These are phyloP conservation scores for Carex scoparia DNA, from an alignment of 176 grass and related monocot genomes.

Conservation along the genomic window DNA sequence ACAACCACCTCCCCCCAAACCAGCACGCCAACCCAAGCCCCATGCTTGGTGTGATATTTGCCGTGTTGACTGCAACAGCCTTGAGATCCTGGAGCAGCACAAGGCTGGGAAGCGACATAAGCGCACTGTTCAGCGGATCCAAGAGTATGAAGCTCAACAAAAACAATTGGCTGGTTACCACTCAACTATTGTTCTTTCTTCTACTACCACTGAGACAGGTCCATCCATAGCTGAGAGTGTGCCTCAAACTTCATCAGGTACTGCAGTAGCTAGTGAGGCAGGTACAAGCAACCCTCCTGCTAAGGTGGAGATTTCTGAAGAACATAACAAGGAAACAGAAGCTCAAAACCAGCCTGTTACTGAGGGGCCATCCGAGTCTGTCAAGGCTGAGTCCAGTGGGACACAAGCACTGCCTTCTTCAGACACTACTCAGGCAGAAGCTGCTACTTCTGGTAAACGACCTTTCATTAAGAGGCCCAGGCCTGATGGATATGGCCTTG, in stretches of 20 bases:
- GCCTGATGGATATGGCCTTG: constrained; percentile 20
- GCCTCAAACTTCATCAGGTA: constrained; percentile 11
- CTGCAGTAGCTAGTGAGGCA: constrained; percentile 7
- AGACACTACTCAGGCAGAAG: not conserved
- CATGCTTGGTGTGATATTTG: constrained; percentile 64
- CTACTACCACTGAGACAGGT: not conserved
- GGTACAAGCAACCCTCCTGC: not conserved
- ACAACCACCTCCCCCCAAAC: constrained; percentile 1
- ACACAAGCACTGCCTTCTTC: not conserved
- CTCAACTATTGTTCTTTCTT: not conserved
- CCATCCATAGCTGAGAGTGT: not conserved
- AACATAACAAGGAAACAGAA: constrained; percentile 8
- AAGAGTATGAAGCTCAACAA: constrained; percentile 47
- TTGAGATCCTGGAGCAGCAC: constrained; percentile 49
- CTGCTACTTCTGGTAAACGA: not conserved
- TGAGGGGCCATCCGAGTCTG: constrained; percentile 23
- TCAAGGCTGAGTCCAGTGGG: not conserved
- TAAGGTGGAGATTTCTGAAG: not conserved
- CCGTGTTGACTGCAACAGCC: constrained; percentile 55
- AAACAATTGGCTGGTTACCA: constrained; percentile 32
- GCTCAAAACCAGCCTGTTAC: constrained; percentile 6
- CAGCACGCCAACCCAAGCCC: constrained; percentile 13
- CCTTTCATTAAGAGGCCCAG: constrained; percentile 22
- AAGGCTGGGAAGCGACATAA: constrained; percentile 58
- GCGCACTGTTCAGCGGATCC: constrained; percentile 46